These are phyloP conservation scores for Candolleomyces eurysporus DNA, from an alignment of 768 basidiomycete species.

Conservation along the genomic window DNA sequence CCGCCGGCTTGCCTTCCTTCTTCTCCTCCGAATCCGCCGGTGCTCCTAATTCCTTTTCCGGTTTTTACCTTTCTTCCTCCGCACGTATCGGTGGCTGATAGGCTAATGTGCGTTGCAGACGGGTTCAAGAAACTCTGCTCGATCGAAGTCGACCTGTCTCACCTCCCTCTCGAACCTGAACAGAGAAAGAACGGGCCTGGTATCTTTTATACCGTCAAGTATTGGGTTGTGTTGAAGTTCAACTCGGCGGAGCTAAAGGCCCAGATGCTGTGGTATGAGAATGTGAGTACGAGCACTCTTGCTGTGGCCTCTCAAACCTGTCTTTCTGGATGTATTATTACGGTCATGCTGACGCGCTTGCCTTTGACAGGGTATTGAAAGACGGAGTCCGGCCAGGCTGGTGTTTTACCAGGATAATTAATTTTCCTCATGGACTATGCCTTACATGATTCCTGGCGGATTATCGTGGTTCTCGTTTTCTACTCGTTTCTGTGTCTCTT, in stretches of 20 bases:
- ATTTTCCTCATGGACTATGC: neutral
- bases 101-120: neutral
- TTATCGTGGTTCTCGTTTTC: no score
- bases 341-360: neutral
- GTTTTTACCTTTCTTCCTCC: neutral
- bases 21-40: no score
- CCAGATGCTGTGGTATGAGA: conserved; percentile 7
- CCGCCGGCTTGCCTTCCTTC: no score
- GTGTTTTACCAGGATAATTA: conserved; percentile 1
- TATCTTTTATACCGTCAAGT: conserved; percentile 6
- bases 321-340: neutral
- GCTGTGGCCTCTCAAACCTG: no score
- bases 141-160: conserved; percentile 18
- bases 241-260: conserved; percentile 8
- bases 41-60: no score
- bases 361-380: neutral
- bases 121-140: conserved; percentile 13
- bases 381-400: neutral
- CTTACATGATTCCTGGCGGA: no score
- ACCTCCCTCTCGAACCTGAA: conserved; percentile 6
- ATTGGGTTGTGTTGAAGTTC: conserved; percentile 6
- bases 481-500: no score
- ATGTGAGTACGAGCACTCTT: neutral
- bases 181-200: neutral
- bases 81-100: neutral